A percentile compares a stretch with the other conserved stretches of the same genome.
phyloP scores from a whole-genome alignment of 2,329 filamentous ascomycete genomes.

The Hypoxylon sp. region DNA sequence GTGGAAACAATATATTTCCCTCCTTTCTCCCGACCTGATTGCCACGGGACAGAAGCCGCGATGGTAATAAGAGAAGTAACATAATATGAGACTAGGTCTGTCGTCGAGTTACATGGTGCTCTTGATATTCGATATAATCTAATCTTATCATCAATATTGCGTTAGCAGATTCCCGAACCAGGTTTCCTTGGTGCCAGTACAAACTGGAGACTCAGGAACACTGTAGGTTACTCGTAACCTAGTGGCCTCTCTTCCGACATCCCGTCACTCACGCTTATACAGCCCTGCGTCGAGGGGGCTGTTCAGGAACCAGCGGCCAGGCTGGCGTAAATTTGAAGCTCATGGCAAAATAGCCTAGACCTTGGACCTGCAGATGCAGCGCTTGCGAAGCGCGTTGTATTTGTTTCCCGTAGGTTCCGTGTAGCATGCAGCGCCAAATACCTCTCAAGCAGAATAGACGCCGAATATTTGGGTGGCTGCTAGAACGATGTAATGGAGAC shows the following conservation, averaged over 20 bases:
- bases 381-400: slow-evolving; percentile 27
- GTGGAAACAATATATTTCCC: slow-evolving; percentile 47
- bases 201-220: slow-evolving; percentile 30
- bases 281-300: slow-evolving; percentile 2
- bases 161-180: slow-evolving; percentile 32
- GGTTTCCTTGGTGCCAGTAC: slow-evolving; percentile 35
- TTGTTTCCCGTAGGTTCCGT: slow-evolving; percentile 14
- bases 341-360: slow-evolving; percentile 31
- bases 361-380: slow-evolving; percentile 25
- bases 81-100: slow-evolving; percentile 32
- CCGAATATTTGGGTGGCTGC: slow-evolving; percentile 4
- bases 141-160: slow-evolving; percentile 29
- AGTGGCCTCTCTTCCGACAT: slow-evolving; percentile 20
- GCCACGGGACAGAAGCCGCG: slow-evolving; percentile 47
- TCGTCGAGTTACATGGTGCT: slow-evolving; percentile 24
- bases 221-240: slow-evolving; percentile 12
- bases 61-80: slow-evolving; percentile 26
- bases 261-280: slow-evolving; percentile 16
- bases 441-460: slow-evolving; percentile 20
- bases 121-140: slow-evolving; percentile 31
- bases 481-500: slow-evolving; percentile 5
- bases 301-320: slow-evolving; percentile 21
- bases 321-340: slow-evolving; percentile 19
- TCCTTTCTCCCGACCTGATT: slow-evolving; percentile 47
- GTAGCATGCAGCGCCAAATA: slow-evolving; percentile 19